A percentile compares a stretch with the other conserved stretches of the same genome.
phyloP scores from a whole-genome alignment of 305 asterid species.

The Fraxinus dipetala region DNA sequence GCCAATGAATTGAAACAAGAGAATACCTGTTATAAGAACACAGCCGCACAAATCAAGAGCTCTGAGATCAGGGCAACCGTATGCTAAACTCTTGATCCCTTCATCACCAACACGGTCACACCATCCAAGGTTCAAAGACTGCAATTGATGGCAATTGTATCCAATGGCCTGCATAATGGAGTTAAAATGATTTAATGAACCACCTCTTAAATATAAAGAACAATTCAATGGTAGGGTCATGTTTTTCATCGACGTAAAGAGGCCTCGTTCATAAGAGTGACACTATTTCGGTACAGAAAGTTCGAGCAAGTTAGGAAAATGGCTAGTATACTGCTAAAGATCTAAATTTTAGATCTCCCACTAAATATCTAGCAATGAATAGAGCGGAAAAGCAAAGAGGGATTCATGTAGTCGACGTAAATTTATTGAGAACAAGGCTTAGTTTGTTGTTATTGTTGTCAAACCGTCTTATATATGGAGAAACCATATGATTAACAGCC shows the following conservation, averaged over 20 bases:
- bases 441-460: not conserved
- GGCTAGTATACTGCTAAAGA: not conserved
- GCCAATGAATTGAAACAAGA: not conserved
- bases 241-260: not conserved
- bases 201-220: not conserved
- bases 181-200: not conserved
- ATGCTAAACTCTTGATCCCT: conserved; percentile 90
- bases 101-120: conserved; percentile 83
- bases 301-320: not conserved
- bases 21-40: conserved; percentile 78
- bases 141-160: conserved; percentile 71
- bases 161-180: conserved; percentile 63
- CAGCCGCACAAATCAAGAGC: conserved; percentile 94
- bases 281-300: not conserved
- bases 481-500: not conserved
- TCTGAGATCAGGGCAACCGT: conserved; percentile 84
- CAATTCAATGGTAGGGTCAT: not conserved
- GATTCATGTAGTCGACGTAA: not conserved
- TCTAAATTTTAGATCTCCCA: not conserved
- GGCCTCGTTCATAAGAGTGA: not conserved
- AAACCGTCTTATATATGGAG: not conserved
- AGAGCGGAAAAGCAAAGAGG: not conserved
- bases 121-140: conserved; percentile 84
- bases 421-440: not conserved
- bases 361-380: not conserved